Base-by-base conservation (phyloP, 192 early-diverging fungal genomes). In the Rhizophlyctis rosea region DNA sequence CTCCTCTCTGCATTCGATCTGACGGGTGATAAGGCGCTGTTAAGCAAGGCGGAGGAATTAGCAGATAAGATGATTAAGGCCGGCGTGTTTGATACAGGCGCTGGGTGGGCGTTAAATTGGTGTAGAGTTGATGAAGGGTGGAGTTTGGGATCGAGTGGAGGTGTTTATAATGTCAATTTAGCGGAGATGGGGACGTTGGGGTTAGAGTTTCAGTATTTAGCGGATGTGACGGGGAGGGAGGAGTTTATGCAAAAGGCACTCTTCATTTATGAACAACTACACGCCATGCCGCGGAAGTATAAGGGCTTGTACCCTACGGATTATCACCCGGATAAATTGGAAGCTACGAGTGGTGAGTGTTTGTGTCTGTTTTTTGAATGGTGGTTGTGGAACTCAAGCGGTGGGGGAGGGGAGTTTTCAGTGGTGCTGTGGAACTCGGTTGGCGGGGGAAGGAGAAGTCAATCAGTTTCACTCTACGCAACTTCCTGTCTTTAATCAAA, bases 71-170 rank as follows among this genome's bases (percentile, higher is more conserved):
- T 98, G 61, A 64, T 94, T 48, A n/a, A n/a, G n/a, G n/a, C n/a
- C n/a, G 88, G 87, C 4, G 95, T 93, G 0, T 98, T 98, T 71
- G 80, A 87, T 13, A 87, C 91, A n/a, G 83, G 83, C 3, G 88
- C 80, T 3, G 90, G 89, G 4, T 76, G 92, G 18, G 94, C 96
- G 4, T 86, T 79, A 67, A 62, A 69, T 39, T 57, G 70, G 70
- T 76, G 89, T 18, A 92, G 93, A 70, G 69, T 97, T 24, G 79
- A 80, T 1, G 56, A 5, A 14, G 47, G 57, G 47, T 0, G 3
- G 3, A 52, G 47, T 47, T 44, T 7, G 16, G 21, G 34, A 18
- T n/a, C n/a, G n/a, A n/a, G n/a, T n/a, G n/a, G n/a, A n/a, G n/a
- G n/a, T n/a, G n/a, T 25, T 31, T 21, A 27, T 25, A 53, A 44